Base-by-base conservation (phyloP, 164 flowering plant genomes). In the Piper betle region DNA sequence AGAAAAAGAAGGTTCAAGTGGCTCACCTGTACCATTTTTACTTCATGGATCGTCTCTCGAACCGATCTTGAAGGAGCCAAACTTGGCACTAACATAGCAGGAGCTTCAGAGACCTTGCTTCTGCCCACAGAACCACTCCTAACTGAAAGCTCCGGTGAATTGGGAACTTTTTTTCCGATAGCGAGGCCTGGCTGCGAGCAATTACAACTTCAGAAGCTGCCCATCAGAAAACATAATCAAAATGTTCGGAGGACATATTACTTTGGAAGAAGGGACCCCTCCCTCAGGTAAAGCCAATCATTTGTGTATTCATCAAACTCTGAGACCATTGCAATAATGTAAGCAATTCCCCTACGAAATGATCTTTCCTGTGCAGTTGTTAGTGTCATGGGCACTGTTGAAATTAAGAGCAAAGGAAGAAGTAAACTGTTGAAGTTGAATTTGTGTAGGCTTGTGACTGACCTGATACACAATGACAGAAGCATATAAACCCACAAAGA, bases 241-340 rank as follows among this genome's bases (percentile, higher is more conserved):
- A 25, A 2, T 25, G 33, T 25, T 25, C 2, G 33, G 33, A 25
- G 33, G 33, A 60, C 57, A 41, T 57, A 74, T 81, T 85, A 91
- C 98, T 78, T 91, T 66, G 98, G 98, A 53, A 91, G 71, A 52
- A 84, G 67, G 33, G 93, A 81, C 20, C 98, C 98, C 65, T 91
- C 98, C 38, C 93, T 81, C 52, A 91, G 87, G 72, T 88, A 88
- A 41, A 91, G 92, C 84, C 82, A 85, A 66, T 91, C 98, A 72
- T 91, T 91, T 17, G 98, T 88, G 77, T 87, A 88, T 81, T 25
- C 33, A 25, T 25, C 33, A 25, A 25, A 25, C 33, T 25, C 33
- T 25, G 33, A 25, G 33, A 25, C 87, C 92, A 87, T 84, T 19
- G 96, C 95, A 72, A 91, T 74, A 58, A 84, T 81, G 72, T 83